phyloP scores from a whole-genome alignment of 768 basidiomycete genomes.

The Paxillus ammoniavirescens region DNA sequence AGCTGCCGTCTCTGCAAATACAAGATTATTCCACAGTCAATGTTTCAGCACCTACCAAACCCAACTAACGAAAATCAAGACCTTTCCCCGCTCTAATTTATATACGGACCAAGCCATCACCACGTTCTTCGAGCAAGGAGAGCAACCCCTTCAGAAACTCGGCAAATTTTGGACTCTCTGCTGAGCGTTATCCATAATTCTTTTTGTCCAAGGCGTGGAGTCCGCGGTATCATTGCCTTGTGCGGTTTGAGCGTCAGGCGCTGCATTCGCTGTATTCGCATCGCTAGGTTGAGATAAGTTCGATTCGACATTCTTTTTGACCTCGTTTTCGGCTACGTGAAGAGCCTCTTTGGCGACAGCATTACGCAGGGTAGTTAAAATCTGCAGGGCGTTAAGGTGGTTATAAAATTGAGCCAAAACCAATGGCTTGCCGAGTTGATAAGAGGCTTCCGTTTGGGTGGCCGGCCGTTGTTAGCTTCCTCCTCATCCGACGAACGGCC shows the following conservation, averaged over 20 bases:
- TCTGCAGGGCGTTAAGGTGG: not conserved
- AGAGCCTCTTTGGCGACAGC: slow-evolving; percentile 5
- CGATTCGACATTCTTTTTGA: slow-evolving; percentile 3
- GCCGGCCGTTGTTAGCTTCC: no score
- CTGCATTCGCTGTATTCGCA: not conserved
- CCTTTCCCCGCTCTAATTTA: no score
- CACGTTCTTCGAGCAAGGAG: no score
- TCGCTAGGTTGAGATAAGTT: not conserved
- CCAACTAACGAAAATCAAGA: no score
- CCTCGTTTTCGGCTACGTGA: slow-evolving; percentile 12
- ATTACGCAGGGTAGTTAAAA: slow-evolving; percentile 1
- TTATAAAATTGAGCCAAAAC: no score
- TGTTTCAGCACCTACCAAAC: no score
- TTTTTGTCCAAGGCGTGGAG: slow-evolving; percentile 14
- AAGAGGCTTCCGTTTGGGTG: no score
- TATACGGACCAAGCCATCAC: no score
- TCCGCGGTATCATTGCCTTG: not conserved
- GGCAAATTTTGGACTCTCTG: slow-evolving; percentile 14
- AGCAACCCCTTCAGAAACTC: not conserved
- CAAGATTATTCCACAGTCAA: no score
- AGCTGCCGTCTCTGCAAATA: no score
- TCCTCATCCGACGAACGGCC: no score
- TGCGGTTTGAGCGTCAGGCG: not conserved
- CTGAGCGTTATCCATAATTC: slow-evolving; percentile 8
- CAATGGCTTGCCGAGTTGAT: no score